Conservation (phyloP, 2,329 filamentous ascomycete genomes). For the Herpotrichia juniperi region DNA sequence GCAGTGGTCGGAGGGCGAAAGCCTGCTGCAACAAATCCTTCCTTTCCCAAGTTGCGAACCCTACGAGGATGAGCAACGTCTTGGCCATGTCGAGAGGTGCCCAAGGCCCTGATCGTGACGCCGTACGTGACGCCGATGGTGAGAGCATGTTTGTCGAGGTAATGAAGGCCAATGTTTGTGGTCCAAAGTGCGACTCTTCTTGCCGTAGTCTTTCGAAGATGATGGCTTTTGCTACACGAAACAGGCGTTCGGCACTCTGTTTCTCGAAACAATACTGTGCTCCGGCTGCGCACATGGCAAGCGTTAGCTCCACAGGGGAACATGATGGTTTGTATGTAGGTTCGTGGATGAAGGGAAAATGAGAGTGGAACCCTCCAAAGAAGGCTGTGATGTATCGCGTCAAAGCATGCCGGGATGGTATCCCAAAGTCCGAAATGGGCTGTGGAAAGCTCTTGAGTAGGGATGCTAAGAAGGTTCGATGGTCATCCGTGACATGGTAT, state of each 20-base stretch:
- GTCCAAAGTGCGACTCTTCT: conserved; percentile 29
- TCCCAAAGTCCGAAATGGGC: conserved; percentile 31
- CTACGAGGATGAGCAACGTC: conserved; percentile 36
- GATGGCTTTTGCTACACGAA: conserved; percentile 35
- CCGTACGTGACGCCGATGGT: conserved; percentile 9
- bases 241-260: conserved; percentile 34
- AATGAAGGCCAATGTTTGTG: conserved; percentile 27
- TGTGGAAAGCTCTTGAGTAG: conserved; percentile 23
- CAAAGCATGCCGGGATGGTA: conserved; percentile 36
- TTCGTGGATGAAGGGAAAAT: conserved; percentile 41
- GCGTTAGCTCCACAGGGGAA: conserved; percentile 37
- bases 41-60: conserved; percentile 40
- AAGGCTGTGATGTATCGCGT: conserved; percentile 40
- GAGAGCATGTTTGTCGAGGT: conserved; percentile 18
- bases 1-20: conserved; percentile 31
- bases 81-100: conserved; percentile 34
- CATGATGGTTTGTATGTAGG: conserved; percentile 38
- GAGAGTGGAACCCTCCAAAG: conserved; percentile 38
- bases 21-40: conserved; percentile 37
- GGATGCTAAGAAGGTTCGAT: conserved; percentile 27
- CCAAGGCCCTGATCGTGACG: conserved; percentile 28
- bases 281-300: conserved; percentile 40
- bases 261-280: conserved; percentile 43
- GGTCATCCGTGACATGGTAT: conserved; percentile 33
- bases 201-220: conserved; percentile 32